phyloP scores from a whole-genome alignment of 1,284 basidiomycete genomes.

The Sutorius eximius region DNA sequence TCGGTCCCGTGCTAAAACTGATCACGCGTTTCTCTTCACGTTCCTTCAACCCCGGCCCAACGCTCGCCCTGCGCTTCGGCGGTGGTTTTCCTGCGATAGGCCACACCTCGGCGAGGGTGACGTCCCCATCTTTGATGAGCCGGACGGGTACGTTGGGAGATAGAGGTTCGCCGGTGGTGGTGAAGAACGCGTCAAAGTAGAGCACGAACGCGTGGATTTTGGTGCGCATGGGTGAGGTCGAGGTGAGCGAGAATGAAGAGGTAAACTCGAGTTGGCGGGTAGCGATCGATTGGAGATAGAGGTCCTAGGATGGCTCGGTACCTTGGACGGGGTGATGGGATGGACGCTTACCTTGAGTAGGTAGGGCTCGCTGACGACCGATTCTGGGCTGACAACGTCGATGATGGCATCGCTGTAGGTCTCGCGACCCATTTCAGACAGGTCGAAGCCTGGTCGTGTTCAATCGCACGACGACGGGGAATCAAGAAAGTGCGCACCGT shows the following conservation, averaged over 20 bases:
- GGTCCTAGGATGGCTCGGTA: conserved; percentile 50
- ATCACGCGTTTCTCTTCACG: conserved; percentile 54
- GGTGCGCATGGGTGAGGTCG: conserved; percentile 56
- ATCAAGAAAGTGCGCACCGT: conserved; percentile 54
- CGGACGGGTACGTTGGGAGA: conserved; percentile 51
- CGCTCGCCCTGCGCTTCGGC: conserved; percentile 51
- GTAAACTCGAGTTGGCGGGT: conserved; percentile 77
- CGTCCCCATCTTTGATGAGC: conserved; percentile 56
- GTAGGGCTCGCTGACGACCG: conserved; percentile 67
- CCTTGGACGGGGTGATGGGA: background rate
- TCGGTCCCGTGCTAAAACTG: conserved; percentile 91
- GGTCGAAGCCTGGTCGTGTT: conserved; percentile 68
- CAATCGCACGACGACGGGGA: background rate
- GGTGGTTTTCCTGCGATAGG: conserved; percentile 63
- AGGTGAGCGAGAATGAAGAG: conserved; percentile 68
- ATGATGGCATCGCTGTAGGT: conserved; percentile 80
- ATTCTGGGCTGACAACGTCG: conserved; percentile 73
- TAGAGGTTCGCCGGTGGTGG: conserved; percentile 55
- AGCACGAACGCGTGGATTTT: conserved; percentile 83
- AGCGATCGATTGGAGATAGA: conserved; percentile 66
- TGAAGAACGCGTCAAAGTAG: conserved; percentile 96
- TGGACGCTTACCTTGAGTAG: conserved; percentile 59
- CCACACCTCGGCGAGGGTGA: conserved; percentile 73
- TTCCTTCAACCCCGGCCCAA: conserved; percentile 32
- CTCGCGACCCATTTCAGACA: conserved; percentile 73